Evolutionary conservation across 257 asterid genomes (phyloP).

Genomic region (Plantago elongata): DNA sequence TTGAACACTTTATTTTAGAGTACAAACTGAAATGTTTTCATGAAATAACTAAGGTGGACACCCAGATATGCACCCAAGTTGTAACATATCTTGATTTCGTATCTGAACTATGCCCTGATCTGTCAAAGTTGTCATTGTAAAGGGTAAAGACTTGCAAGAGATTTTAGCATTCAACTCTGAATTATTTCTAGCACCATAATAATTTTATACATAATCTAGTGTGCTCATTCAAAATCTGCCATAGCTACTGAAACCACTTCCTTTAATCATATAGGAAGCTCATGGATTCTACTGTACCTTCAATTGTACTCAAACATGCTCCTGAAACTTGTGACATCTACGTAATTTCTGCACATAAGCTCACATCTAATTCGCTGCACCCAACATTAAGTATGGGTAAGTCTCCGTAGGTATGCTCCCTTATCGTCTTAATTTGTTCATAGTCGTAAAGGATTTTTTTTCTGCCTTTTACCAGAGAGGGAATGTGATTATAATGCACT

Average conservation of each 20-base stretch:
- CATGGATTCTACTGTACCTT: conserved; percentile 55
- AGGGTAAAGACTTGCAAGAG: no score
- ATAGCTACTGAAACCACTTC: conserved; percentile 9
- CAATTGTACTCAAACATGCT: conserved; percentile 60
- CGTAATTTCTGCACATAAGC: conserved; percentile 52
- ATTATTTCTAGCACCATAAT: conserved; percentile 10
- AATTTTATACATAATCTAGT: conserved; percentile 4
- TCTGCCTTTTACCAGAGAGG: conserved; percentile 26
- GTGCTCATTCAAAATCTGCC: conserved; percentile 8
- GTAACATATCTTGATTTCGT: not conserved
- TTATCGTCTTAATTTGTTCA: not conserved
- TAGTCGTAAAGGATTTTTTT: conserved; percentile 17
- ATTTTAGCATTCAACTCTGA: not conserved
- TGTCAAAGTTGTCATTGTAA: not conserved
- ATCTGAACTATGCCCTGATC: not conserved
- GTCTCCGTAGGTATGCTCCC: conserved; percentile 14
- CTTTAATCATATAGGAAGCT: conserved; percentile 42
- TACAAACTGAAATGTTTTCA: no score
- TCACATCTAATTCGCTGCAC: conserved; percentile 43
- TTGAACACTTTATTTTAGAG: no score
- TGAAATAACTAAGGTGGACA: no score
- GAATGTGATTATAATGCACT: conserved; percentile 27
- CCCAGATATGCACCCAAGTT: no score
- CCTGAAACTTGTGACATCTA: conserved; percentile 52
- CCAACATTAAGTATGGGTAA: conserved; percentile 48